Conservation (phyloP, 148 eudicot genomes). For the Cornus controversa region DNA sequence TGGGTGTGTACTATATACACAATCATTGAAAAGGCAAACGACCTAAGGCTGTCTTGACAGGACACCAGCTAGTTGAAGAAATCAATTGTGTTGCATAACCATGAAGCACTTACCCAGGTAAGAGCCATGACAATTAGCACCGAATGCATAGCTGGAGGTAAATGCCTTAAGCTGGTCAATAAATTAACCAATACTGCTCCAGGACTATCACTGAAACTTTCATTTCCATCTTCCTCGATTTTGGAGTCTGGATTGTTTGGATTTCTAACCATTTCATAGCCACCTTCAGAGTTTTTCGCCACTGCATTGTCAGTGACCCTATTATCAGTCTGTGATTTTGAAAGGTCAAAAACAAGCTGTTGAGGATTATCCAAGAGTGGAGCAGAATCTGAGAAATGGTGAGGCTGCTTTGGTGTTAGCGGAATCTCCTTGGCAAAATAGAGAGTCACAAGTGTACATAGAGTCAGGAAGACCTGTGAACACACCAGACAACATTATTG, state of each 20-base stretch:
- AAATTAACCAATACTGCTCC: conserved; percentile 85
- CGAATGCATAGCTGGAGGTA: conserved; percentile 87
- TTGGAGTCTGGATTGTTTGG: conserved; percentile 28
- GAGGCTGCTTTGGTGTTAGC: conserved; percentile 39
- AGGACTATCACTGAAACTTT: conserved; percentile 59
- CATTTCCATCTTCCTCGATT: conserved; percentile 41
- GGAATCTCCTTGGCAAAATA: conserved; percentile 92
- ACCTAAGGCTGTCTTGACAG: background rate
- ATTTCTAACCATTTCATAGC: conserved; percentile 20
- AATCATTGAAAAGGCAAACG: background rate
- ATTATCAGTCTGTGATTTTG: conserved; percentile 38
- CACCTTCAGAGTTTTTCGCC: conserved; percentile 24
- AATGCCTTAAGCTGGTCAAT: conserved; percentile 86
- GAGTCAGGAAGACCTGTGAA: conserved; percentile 63
- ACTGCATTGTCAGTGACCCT: conserved; percentile 25
- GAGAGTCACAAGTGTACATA: conserved; percentile 88
- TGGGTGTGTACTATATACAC: background rate
- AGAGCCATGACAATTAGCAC: conserved; percentile 86
- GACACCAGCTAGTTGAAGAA: background rate
- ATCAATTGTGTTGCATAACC: background rate
- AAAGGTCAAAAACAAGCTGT: conserved; percentile 32
- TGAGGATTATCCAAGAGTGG: conserved; percentile 65
- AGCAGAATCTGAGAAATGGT: conserved; percentile 64
- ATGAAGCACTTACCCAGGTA: conserved; percentile 71
- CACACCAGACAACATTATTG: conserved; percentile 3